Percentiles rank a stretch among this genome's conserved stretches.
These are phyloP conservation scores for Scalesia atractyloides DNA, from an alignment of 129 eudicot species.

Conservation along the genomic window DNA sequence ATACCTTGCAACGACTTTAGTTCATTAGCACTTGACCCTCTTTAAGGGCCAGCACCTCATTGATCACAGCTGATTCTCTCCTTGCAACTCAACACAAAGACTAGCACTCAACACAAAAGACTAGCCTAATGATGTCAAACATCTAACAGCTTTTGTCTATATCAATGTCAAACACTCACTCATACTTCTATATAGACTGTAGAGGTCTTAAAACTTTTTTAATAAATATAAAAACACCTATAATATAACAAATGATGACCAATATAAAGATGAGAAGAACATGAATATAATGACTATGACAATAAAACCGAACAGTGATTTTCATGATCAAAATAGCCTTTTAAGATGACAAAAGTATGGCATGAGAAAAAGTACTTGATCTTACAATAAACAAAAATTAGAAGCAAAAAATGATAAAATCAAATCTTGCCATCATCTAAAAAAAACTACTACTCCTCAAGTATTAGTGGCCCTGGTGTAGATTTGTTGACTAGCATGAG, in stretches of 20 bases:
- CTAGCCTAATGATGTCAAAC: too few relatives aligned
- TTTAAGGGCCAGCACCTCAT: too few relatives aligned
- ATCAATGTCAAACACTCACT: too few relatives aligned
- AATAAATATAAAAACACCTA: too few relatives aligned
- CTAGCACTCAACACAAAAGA: too few relatives aligned
- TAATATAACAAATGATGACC: neutral
- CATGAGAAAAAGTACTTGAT: constrained; percentile 16
- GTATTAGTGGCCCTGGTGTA: constrained; percentile 74
- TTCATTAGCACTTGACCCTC: too few relatives aligned
- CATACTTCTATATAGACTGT: too few relatives aligned
- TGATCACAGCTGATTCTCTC: too few relatives aligned
- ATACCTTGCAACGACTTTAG: too few relatives aligned
- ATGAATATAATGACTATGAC: neutral
- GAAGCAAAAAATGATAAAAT: constrained; percentile 19
- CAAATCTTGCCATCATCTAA: constrained; percentile 21
- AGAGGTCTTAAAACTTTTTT: too few relatives aligned
- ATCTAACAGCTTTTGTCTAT: too few relatives aligned
- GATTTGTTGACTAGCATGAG: constrained; percentile 70
- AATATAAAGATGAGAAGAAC: neutral
- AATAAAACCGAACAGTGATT: neutral
- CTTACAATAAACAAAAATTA: constrained; percentile 31
- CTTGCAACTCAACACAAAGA: too few relatives aligned
- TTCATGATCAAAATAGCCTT: constrained; percentile 5
- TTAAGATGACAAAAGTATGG: constrained; percentile 22
- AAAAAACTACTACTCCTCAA: constrained; percentile 28